Base-by-base conservation (phyloP, 176 grass and related monocot species). In the Triticum aestivum region DNA sequence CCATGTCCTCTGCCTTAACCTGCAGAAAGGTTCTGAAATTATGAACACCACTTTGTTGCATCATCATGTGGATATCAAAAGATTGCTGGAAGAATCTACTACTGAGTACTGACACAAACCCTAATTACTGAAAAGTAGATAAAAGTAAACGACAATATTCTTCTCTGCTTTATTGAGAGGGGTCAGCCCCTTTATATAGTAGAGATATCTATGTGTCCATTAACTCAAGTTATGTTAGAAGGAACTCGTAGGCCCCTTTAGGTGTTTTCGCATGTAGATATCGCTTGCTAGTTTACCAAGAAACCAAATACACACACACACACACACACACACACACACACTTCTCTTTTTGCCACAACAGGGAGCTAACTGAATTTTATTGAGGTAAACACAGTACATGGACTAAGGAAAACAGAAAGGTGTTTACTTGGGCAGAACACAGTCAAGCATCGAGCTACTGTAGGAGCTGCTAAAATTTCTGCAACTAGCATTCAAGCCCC, bases 1-100 rank as follows among this genome's bases (percentile, higher is more conserved):
- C 94, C 84, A 99, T 96, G 39, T 99, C 97, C 85, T 99, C 97
- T 87, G 84, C 89, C 91, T 99, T 99, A 56, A 99, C 90, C 97
- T 99, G 87, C 83, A 86, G 13, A 77, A 62, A 21, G 13, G 20
- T 81, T 58, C n/a, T 35, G 18, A 8, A 80, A 87, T 80, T 84
- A 89, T 52, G 81, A 89, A 63, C 27, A 76, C 17, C 67, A 85
- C 69, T 91, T 32, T 47, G 38, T 74, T 35, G 65, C 13, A 79
- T 85, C 27, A 80, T 61, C 67, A 72, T 18, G 42, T 35, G 9
- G 47, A 66, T 54, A 80, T 86, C 42, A 84, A 87, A 14, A 75
- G 80, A 29, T 14, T 61, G 27, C 49, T 54, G 51, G 51, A 52
- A 52, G 49, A 54, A 54, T 54, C 51, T 54, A 54, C 15, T 54